Evolutionary conservation across 805 yeast species (phyloP), one percentile per base, ranked within the genome.

Genomic region (Yamadazyma tumulicola): DNA sequence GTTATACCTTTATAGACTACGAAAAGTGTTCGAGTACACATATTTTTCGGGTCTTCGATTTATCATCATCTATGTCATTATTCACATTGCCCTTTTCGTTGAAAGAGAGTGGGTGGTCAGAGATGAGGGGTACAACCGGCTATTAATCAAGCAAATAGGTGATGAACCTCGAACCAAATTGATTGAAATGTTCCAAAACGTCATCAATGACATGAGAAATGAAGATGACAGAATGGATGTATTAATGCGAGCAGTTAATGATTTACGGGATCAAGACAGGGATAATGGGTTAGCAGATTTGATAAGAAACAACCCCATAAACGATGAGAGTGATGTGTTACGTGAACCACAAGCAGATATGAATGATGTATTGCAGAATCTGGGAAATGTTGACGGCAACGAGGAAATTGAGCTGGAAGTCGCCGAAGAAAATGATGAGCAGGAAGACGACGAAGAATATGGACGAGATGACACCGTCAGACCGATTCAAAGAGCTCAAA

Each of bases 31-130:
- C 37, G 38, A 42, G 29, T 49, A 59, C 36, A 64, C 71, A 6
- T 66, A 60, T 39, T 52, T 60, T 31, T 52, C 57, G 24, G 74
- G 74, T 2, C 29, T 59, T 12, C 38, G 63, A 10, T 69, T 69
- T 38, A 55, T 78, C 3, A 8, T 68, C 1, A 49, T 67, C 18
- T 58, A 69, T 14, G 54, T 72, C 2, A 37, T 69, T 3, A 54
- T 71, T 17, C 69, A 65, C 37, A 42, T 74, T 12, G 70, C 76
- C 4, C 38, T 77, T 5, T 74, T 75, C 49, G 62, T 79, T 15
- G 78, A 74, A 41, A 83, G 81, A 51, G 88, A 82, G 46, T 78
- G 83, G 77, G 81, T 83, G 11, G 74, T 76, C 1, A 63, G 78
- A 35, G 94, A 84, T 52, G 77, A 79, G 31, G 87, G 86, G 0